Base-by-base conservation (phyloP, 106 monocot genomes). In the Phalaenopsis aphrodite region DNA sequence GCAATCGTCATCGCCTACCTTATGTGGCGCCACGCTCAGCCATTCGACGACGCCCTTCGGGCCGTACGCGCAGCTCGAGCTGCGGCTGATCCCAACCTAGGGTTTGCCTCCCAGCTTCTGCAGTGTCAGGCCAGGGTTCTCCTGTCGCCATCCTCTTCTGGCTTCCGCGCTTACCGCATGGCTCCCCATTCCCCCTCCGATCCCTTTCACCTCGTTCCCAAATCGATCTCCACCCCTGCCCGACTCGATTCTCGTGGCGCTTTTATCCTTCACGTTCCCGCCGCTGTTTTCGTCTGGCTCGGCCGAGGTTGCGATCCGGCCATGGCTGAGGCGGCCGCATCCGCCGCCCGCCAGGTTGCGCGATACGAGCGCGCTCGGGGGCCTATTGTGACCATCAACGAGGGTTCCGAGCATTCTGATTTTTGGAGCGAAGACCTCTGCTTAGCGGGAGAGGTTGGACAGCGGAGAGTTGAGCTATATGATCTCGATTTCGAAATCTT, bases 401-500 rank as follows among this genome's bases (percentile, higher is more conserved):
- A 95, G 79, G 95, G 92, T 16, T 64, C 77, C 14, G 95, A 95
- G 75, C 67, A 80, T 5, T 18, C 72, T 0, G 88, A 80, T 5
- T 92, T 95, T 82, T 92, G 90, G 90, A 78, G 3, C 19, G 80
- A 78, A 3, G 45, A 65, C 24, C 41, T 41, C 5, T 11, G 61
- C 17, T 19, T 0, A 18, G 36, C 23, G 8, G 45, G 23, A 12
- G 82, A 56, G 49, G 64, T 45, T 12, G 88, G 87, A 14, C 83
- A 71, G 18, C 80, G 84, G 71, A 87, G 87, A 42, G 85, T 86
- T 24, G 84, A 90, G 46, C 55, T 79, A 1, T 95, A 90, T 71
- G 92, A 95, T 79, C 75, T 90, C 41, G 95, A 95, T 86, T 95
- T 88, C 56, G 92, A 92, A 67, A 88, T 92, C 46, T 92, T 88